A percentile compares a stretch with the other conserved stretches of the same genome.
phyloP scores from a whole-genome alignment of 768 basidiomycete genomes.

The Russula sp. region DNA sequence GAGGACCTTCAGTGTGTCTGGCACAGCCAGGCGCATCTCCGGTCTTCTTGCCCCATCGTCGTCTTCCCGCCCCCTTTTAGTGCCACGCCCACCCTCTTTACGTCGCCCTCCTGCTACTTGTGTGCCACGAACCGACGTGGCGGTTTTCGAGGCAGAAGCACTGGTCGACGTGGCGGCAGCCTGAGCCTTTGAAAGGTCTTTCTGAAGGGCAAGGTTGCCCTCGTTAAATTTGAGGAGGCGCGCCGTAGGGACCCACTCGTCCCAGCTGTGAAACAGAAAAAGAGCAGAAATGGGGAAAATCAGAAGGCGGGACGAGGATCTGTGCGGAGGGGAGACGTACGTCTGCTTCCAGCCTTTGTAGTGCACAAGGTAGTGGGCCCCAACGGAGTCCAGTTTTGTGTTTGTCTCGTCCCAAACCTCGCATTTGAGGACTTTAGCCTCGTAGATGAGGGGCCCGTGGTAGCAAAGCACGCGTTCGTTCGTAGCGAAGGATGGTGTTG shows the following conservation, averaged over 20 bases:
- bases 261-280: conserved; percentile 62
- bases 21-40: conserved; percentile 87
- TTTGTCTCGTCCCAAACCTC: conserved; percentile 64
- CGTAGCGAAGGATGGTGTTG: conserved; percentile 15
- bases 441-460: conserved; percentile 94
- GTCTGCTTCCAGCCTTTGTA: conserved; percentile 99
- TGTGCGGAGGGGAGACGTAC: conserved; percentile 44
- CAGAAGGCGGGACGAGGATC: conserved; percentile 4
- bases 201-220: conserved; percentile 73
- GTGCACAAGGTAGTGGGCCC: conserved; percentile 91
- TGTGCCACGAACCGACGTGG: conserved; percentile 31
- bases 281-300: neutral
- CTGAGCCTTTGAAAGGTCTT: conserved; percentile 52
- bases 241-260: conserved; percentile 87
- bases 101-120: conserved; percentile 36
- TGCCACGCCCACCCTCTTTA: conserved; percentile 63
- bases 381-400: conserved; percentile 56
- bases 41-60: conserved; percentile 77
- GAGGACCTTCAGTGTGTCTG: conserved; percentile 83
- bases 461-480: conserved; percentile 85
- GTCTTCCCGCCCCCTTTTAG: conserved; percentile 74
- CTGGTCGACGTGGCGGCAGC: conserved; percentile 42
- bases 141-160: conserved; percentile 36
- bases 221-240: conserved; percentile 87
- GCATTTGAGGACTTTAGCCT: conserved; percentile 81